These are phyloP conservation scores for Rhododendron williamsianum DNA, from an alignment of 148 eudicot genomes.

Conservation along the genomic window DNA sequence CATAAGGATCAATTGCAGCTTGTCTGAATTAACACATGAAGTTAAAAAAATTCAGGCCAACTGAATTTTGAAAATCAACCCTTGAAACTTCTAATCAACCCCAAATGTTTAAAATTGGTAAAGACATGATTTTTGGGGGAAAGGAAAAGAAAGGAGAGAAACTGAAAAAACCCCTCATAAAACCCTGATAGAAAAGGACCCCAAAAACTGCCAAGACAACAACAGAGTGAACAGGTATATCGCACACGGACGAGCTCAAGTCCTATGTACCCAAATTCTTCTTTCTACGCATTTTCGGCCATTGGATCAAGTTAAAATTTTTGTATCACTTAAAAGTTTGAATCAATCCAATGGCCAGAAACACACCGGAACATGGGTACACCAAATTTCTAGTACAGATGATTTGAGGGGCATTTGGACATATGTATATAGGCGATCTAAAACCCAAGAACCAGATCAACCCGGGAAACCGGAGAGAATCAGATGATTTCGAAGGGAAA, in stretches of 20 bases:
- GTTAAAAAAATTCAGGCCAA: not conserved
- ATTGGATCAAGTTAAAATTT: not conserved
- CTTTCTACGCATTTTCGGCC: not conserved
- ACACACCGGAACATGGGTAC: not conserved
- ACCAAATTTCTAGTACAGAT: not conserved
- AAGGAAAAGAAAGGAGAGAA: not conserved
- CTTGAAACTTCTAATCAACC: not conserved
- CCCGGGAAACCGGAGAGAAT: not conserved
- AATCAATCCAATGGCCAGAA: not conserved
- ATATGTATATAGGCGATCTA: not conserved
- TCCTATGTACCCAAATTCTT: not conserved
- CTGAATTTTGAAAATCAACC: not conserved
- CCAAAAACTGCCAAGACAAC: not conserved
- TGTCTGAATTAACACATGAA: not conserved
- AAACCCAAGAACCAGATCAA: conserved; percentile 10
- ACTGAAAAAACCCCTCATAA: conserved; percentile 11
- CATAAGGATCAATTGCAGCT: not conserved
- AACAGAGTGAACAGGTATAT: not conserved
- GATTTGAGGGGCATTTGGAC: not conserved
- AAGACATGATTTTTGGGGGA: not conserved
- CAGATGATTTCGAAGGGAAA: not conserved
- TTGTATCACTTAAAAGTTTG: not conserved
- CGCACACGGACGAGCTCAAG: not conserved
- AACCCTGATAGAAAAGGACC: conserved; percentile 16
- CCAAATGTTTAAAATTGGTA: not conserved